Conservation (phyloP, 805 yeast species). For the Suhomyces pyralidae region DNA sequence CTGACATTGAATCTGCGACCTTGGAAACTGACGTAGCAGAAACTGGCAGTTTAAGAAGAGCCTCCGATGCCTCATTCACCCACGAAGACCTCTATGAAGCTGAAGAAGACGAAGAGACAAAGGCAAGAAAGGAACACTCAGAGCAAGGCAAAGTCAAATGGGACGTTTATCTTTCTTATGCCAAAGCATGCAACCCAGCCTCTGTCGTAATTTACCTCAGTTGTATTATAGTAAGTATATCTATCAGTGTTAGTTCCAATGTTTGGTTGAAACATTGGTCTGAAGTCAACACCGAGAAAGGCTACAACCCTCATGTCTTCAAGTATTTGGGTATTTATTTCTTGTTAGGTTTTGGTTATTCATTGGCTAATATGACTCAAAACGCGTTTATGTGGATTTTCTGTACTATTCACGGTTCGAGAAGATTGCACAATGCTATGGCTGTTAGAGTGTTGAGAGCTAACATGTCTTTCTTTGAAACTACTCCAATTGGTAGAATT, state of each 20-base stretch:
- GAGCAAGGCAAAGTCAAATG: constrained; percentile 95
- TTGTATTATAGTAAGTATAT: constrained; percentile 57
- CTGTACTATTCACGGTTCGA: constrained; percentile 83
- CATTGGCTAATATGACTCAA: constrained; percentile 61
- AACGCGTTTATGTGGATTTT: constrained; percentile 70
- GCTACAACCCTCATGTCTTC: constrained; percentile 68
- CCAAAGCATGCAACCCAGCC: constrained; percentile 76
- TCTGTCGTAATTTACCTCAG: constrained; percentile 58
- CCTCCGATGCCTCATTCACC: constrained; percentile 52
- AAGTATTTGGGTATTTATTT: constrained; percentile 75
- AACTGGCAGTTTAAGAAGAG: constrained; percentile 51
- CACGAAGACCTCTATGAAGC: constrained; percentile 34
- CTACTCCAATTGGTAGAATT: constrained; percentile 92
- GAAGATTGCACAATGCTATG: constrained; percentile 71
- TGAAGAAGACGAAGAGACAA: constrained; percentile 34
- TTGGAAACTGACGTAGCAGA: constrained; percentile 34
- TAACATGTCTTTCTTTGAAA: constrained; percentile 94
- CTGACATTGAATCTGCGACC: constrained; percentile 11
- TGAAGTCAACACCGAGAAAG: constrained; percentile 70
- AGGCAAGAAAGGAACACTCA: constrained; percentile 65
- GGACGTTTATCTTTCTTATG: constrained; percentile 78
- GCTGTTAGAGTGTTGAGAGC: constrained; percentile 70
- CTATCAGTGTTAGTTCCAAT: constrained; percentile 63
- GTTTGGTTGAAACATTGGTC: constrained; percentile 98
- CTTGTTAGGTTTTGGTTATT: constrained; percentile 65